Evolutionary conservation across 2,329 filamentous ascomycete genomes (phyloP), one percentile per base, ranked within the genome.

Genomic region (Penicillium brevicompactum): DNA sequence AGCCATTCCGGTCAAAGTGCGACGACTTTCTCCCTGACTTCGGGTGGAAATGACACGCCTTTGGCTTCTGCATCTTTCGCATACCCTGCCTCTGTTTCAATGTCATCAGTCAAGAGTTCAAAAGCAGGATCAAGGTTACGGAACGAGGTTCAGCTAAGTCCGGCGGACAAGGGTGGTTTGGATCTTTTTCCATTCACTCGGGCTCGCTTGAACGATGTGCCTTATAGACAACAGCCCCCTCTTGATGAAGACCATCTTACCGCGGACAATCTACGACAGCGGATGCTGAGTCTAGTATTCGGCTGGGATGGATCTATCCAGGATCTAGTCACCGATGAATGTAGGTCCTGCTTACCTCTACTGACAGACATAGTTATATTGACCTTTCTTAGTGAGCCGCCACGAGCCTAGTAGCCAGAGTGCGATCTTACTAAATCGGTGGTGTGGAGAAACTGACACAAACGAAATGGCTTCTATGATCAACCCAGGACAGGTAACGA

Each of bases 281-380:
- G 97, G 72, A 97, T 99, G 92, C 82, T 99, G 4, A 90, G 84
- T 63, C 89, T 92, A 5, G 92, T 99, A 2, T 99, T 99, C 72
- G 94, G 94, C 3, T 99, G 94, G 92, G 87, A 93, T 49, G 87
- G 87, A 52, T 91, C 96, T 64, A 87, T 93, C 40, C 84, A 91
- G 44, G 87, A 87, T 43, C 76, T 99, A 46, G 85, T 99, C 51
- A 84, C 87, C 9, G 92, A 97, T 70, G 94, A 99, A 72, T 81
- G 82, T 83, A 75, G 71, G 79, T 74, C 54, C 30, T 43, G 0
- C 7, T 13, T 16, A 44, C 5, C 21, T 42, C 5, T 8, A 6
- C 54, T 18, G 11, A 14, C 18, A 30, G 32, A 5, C 7, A 44
- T 50, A 18, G 18, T 18, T 18, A 42, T 32, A 65, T 59, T 70